phyloP scores from a whole-genome alignment of 73 alveolate genomes.

The Uronychia setigera region DNA sequence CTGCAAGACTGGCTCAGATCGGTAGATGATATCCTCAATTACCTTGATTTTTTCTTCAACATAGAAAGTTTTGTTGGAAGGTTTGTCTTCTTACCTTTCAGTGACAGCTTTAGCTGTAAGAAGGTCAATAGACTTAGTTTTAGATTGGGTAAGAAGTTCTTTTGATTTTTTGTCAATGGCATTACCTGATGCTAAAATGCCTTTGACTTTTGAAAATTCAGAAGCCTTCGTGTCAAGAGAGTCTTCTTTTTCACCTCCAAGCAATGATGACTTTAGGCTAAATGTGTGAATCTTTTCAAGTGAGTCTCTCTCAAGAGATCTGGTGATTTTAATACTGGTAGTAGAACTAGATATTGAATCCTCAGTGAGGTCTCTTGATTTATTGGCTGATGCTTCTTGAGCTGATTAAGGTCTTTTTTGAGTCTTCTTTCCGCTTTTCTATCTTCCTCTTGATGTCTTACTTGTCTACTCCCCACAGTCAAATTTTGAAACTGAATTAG shows the following conservation, averaged over 20 bases:
- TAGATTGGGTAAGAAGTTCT: too few species aligned
- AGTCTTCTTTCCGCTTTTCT: neutral
- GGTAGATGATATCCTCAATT: conserved; percentile 23
- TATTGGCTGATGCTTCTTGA: neutral
- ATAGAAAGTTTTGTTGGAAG: conserved; percentile 26
- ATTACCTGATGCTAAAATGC: neutral
- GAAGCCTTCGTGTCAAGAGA: neutral
- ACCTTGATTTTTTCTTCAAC: conserved; percentile 56
- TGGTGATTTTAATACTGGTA: neutral
- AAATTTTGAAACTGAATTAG: too few species aligned
- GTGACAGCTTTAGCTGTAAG: neutral
- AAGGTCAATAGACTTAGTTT: too few species aligned
- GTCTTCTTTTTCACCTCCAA: too few species aligned
- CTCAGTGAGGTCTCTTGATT: conserved; percentile 1
- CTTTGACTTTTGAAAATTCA: neutral
- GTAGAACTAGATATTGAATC: neutral
- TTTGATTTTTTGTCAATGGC: neutral
- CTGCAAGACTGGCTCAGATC: neutral
- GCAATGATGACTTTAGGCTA: conserved; percentile 12
- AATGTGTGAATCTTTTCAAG: conserved; percentile 62
- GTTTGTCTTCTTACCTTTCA: neutral
- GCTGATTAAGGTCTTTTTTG: neutral
- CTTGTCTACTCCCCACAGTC: too few species aligned
- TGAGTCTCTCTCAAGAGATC: conserved; percentile 11
- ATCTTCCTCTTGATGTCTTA: neutral